Percentiles rank a stretch among this genome's conserved stretches.
Evolutionary conservation across 495 filamentous ascomycete genomes (phyloP).

Genomic region (Venustampulla echinocandica): DNA sequence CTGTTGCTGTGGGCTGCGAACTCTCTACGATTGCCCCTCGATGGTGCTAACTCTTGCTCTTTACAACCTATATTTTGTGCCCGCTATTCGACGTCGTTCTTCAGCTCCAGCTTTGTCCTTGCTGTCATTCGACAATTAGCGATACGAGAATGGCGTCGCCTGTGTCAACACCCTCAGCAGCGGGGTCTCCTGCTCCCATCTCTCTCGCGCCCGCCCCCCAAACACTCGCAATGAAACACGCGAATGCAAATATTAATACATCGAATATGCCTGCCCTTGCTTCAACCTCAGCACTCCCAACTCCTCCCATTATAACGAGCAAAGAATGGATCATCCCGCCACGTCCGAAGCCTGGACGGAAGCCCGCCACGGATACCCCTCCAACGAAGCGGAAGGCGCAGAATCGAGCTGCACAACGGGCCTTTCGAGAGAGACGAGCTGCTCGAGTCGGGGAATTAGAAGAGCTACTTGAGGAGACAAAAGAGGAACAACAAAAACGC

Average conservation of each 20-base stretch:
- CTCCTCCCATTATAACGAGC: constrained; percentile 45
- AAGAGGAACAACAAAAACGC: constrained; percentile 36
- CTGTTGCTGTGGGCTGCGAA: too few relatives aligned
- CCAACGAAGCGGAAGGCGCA: constrained; percentile 89
- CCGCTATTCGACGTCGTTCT: not conserved
- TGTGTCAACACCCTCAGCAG: constrained; percentile 22
- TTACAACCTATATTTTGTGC: too few relatives aligned
- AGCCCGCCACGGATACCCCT: constrained; percentile 84
- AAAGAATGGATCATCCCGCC: constrained; percentile 87
- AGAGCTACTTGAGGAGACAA: constrained; percentile 64
- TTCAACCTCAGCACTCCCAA: constrained; percentile 9
- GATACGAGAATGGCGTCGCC: constrained; percentile 22
- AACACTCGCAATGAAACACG: constrained; percentile 19
- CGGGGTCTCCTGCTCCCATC: constrained; percentile 20
- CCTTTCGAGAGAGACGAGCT: constrained; percentile 80
- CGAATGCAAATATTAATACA: too few relatives aligned
- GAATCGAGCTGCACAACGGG: constrained; percentile 85
- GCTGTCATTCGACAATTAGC: not conserved
- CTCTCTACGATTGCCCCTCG: too few relatives aligned
- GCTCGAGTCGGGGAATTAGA: constrained; percentile 80
- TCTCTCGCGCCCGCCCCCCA: constrained; percentile 19
- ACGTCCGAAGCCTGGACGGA: constrained; percentile 84
- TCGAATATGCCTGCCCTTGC: constrained; percentile 14
- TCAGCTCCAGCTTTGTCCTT: not conserved
- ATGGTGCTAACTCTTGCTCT: too few relatives aligned